Evolutionary conservation across 306 rosid genomes (phyloP).

Genomic region (Begonia loranthoides): DNA sequence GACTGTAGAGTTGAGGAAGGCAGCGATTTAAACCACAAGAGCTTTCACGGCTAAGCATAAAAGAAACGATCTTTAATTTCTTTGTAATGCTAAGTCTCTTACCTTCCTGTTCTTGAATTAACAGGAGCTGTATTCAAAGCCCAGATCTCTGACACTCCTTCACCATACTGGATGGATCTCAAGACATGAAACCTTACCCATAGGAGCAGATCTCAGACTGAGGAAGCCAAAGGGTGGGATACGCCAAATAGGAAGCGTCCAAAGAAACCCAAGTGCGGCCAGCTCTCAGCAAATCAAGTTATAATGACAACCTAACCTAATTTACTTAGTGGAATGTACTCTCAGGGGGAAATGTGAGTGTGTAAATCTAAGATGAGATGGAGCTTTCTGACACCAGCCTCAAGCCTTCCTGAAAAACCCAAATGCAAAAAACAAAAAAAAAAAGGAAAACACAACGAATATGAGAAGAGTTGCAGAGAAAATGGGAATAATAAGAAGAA

Average conservation of each 20-base stretch:
- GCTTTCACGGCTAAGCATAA: no score
- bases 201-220: neutral
- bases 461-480: neutral
- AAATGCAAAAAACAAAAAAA: neutral
- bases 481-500: neutral
- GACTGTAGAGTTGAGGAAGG: no score
- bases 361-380: neutral
- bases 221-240: neutral
- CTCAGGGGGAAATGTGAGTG: neutral
- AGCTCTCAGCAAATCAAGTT: neutral
- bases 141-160: neutral
- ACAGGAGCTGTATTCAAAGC: neutral
- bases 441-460: neutral
- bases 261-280: neutral
- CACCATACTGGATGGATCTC: neutral
- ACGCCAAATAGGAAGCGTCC: neutral
- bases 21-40: no score
- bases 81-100: no score
- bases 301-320: neutral
- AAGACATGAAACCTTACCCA: no score
- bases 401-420: neutral
- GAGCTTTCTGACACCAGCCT: neutral
- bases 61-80: no score
- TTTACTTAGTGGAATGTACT: neutral
- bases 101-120: no score